Conservation (phyloP, 306 rosid genomes). For the Gynostemma pentaphyllum region DNA sequence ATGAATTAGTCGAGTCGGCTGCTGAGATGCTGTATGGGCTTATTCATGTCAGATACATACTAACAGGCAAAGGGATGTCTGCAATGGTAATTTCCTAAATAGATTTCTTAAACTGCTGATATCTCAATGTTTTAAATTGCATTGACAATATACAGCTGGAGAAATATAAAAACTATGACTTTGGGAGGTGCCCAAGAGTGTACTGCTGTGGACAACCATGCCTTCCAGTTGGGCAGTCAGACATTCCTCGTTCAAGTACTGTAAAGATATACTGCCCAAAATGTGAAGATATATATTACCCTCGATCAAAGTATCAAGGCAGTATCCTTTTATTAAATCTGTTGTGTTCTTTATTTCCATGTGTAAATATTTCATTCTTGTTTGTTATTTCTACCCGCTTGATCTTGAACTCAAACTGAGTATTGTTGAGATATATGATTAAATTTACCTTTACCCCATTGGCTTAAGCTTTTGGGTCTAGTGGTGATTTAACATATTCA, state of each 20-base stretch:
- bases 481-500: no score
- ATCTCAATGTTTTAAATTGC: slow-evolving; percentile 2
- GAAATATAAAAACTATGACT: slow-evolving; percentile 88
- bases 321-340: slow-evolving; percentile 72
- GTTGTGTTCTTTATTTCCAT: not conserved
- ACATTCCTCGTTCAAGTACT: slow-evolving; percentile 90
- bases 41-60: slow-evolving; percentile 82
- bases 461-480: no score
- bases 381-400: not conserved
- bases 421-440: no score
- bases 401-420: not conserved
- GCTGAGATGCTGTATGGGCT: slow-evolving; percentile 98
- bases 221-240: slow-evolving; percentile 98
- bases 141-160: slow-evolving; percentile 45
- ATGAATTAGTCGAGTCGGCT: slow-evolving; percentile 92
- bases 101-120: not conserved
- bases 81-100: slow-evolving; percentile 56
- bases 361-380: not conserved
- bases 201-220: slow-evolving; percentile 98
- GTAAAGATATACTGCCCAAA: slow-evolving; percentile 95
- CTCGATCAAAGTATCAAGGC: slow-evolving; percentile 99
- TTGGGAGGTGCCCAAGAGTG: slow-evolving; percentile 97
- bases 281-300: slow-evolving; percentile 95
- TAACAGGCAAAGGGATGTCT: slow-evolving; percentile 91
- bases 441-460: no score